Base-by-base conservation (phyloP, 2,329 filamentous ascomycete genomes). In the Neoarthrinium moseri region DNA sequence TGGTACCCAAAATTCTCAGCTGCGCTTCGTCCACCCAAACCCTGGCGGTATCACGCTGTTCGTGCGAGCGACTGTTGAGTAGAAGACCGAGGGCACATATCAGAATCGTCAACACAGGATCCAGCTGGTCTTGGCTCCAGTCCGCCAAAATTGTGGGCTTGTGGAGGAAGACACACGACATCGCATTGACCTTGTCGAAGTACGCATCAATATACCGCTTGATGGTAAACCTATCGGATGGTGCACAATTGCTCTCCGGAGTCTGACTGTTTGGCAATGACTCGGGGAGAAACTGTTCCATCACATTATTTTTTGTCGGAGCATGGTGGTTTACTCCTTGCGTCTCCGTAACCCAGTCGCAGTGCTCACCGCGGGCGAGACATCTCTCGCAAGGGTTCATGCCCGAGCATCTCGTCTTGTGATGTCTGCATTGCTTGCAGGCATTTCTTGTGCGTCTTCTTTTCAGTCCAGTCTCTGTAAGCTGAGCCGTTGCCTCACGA, bases 341-440 rank as follows among this genome's bases (percentile, higher is more conserved):
- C n/a, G 8, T 29, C 26, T 35, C 33, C 17, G 8, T 15, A 15
- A 8, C 8, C 10, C 36, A 23, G 6, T 41, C 1, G 24, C 56
- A 60, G 4, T 39, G 42, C 2, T 49, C 45, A 0, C 44, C 41
- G 1, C 50, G 50, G 5, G 53, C 55, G n/a, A 46, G 50, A 46
- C 66, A 68, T 46, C 63, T 53, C 20, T 23, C 30, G 17, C 66
- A 68, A 6, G 66, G 64, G 8, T 52, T 40, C 1, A 36, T 52
- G 1, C 67, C 67, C 0, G 60, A 64, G 44, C 67, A 70, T 26
- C 63, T 67, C 0, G 60, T 56, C 43, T 70, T 70, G 11, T 60
- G 56, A 27, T 48, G 51, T 3, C 66, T 58, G 50, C 67, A 70
- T n/a, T 52, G 42, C 3, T 54, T 46, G 43, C 67, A 69, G 5